Evolutionary conservation across 2,329 filamentous ascomycete species (phyloP), one percentile per base, ranked within the genome.

Genomic region (Fusarium staphyleae): DNA sequence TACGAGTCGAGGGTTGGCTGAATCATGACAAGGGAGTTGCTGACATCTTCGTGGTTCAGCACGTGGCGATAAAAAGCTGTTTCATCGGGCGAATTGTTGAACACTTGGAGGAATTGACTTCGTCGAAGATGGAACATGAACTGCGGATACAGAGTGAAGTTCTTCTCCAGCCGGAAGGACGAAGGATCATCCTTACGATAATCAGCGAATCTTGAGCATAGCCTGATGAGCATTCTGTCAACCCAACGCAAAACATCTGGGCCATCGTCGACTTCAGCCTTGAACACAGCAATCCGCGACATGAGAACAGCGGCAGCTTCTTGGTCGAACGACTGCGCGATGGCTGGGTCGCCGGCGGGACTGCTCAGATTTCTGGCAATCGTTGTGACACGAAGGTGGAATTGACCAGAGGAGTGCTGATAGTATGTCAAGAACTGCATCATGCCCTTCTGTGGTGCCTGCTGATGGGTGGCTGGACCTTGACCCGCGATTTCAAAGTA

Each of bases 91-190:
- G 93, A 98, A 75, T 98, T 99, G 81, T 99, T 99, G 84, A 99
- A 99, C 51, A 99, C 93, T 71, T 99, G 95, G 62, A 99, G 77
- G 80, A 99, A 99, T 75, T 98, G 95, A 75, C 92, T 96, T 75
- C 95, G 87, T 66, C 95, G 89, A 56, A 99, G 83, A 74, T 99
- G 95, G 82, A 99, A 99, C 95, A 99, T 99, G 78, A 99, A 99
- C 73, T 99, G 95, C 19, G 95, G 95, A 71, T 99, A 99, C 13
- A 99, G 83, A 0, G 93, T 98, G 71, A 99, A 99, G 80, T 99
- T 99, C 85, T 97, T 97, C 76, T 99, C 95, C 59, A 96, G 77
- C 29, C 92, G 86, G 85, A 99, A 99, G 0, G 93, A 98, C 5
- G 93, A 96, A 12, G 95, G 92, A 68, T 99, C 95, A 71, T 99